Evolutionary conservation across 2,329 filamentous ascomycete genomes (phyloP).

Genomic region (Fusarium sp.): DNA sequence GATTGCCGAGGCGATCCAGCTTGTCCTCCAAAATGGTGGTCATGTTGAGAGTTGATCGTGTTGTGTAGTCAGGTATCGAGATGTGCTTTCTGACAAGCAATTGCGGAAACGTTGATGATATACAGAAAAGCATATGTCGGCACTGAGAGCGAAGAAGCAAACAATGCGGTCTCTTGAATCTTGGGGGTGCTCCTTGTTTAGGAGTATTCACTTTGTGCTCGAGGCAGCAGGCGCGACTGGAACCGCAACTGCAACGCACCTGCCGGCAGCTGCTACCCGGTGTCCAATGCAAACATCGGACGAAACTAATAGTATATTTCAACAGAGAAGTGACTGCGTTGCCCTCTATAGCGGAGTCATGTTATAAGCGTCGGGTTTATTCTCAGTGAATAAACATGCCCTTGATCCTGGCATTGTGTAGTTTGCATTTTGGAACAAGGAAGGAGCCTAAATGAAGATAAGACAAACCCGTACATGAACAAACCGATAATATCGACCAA

Average conservation of each 20-base stretch:
- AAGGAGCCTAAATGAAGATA: too few relatives aligned
- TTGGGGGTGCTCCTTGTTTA: background rate
- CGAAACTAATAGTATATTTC: background rate
- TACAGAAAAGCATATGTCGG: background rate
- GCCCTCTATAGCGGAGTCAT: background rate
- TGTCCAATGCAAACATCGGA: background rate
- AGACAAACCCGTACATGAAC: too few relatives aligned
- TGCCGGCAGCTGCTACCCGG: constrained; percentile 18
- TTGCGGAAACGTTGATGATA: background rate
- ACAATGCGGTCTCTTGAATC: too few relatives aligned
- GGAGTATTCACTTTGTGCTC: background rate
- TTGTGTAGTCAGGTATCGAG: too few relatives aligned
- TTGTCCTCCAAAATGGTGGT: constrained; percentile 4
- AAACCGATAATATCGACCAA: too few relatives aligned
- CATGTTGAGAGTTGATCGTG: constrained; percentile 8
- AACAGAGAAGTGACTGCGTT: background rate
- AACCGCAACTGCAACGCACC: constrained; percentile 26
- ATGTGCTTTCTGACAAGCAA: background rate
- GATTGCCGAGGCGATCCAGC: background rate
- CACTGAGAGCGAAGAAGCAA: background rate
- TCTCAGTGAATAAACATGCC: background rate
- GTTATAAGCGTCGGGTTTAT: background rate
- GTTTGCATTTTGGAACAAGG: background rate
- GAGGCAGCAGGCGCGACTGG: constrained; percentile 21
- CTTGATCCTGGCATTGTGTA: background rate